Conservation (phyloP, 345 rosid species). For the Iberis pinnata region DNA sequence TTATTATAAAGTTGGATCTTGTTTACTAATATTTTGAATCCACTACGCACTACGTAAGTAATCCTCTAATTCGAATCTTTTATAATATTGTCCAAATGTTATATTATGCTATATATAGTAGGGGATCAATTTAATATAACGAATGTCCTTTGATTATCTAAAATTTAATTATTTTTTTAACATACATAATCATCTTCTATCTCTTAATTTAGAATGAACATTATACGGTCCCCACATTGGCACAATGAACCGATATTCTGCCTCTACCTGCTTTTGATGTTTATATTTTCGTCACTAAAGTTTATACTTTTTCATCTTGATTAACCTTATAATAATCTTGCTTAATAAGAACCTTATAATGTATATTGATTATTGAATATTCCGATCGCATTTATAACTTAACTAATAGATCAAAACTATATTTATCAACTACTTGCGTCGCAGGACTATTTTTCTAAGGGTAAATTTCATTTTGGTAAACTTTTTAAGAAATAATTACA, state of each 20-base stretch:
- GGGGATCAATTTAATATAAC: background rate
- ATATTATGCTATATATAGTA: constrained; percentile 14
- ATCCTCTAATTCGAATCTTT: constrained; percentile 13
- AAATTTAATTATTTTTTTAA: background rate
- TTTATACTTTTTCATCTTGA: constrained; percentile 9
- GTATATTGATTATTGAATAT: constrained; percentile 5
- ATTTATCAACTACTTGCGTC: background rate
- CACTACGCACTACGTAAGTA: constrained; percentile 5
- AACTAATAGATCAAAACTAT: background rate
- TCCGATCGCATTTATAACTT: constrained; percentile 2
- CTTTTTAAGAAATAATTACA: too few species aligned
- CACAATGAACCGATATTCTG: constrained; percentile 22
- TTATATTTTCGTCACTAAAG: constrained; percentile 17
- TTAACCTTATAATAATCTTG: constrained; percentile 6
- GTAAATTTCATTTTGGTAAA: too few species aligned
- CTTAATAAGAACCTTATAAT: constrained; percentile 3
- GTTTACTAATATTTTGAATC: constrained; percentile 23
- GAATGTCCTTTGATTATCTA: background rate
- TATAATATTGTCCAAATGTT: background rate
- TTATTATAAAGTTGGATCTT: constrained; percentile 8
- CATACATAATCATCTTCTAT: constrained; percentile 3
- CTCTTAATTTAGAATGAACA: constrained; percentile 17
- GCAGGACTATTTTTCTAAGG: too few species aligned
- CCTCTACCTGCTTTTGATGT: constrained; percentile 15
- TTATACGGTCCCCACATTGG: constrained; percentile 19